A percentile compares a stretch with the other conserved stretches of the same genome.
Evolutionary conservation across 2,329 filamentous ascomycete genomes (phyloP).

Genomic region (Diaporthe destruens): DNA sequence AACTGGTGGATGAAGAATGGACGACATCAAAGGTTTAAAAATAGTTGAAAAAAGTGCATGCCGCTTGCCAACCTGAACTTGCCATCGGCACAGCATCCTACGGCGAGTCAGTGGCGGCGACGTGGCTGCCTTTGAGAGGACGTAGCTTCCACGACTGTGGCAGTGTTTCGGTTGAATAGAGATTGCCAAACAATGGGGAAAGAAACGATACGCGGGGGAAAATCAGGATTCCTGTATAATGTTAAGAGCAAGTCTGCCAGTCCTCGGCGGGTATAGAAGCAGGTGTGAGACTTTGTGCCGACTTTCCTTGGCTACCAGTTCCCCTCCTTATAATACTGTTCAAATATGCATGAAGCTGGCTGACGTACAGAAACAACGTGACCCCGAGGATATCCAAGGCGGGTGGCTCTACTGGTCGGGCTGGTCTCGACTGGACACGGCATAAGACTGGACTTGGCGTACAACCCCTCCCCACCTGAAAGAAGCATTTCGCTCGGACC

Average conservation of each 20-base stretch:
- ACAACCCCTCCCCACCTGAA: slow-evolving; percentile 12
- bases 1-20: background rate
- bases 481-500: slow-evolving; percentile 5
- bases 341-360: background rate
- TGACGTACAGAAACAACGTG: background rate
- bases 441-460: background rate
- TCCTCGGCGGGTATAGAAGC: too few species aligned
- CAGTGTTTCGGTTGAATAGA: background rate
- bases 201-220: too few species aligned
- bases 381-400: too few species aligned
- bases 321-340: background rate
- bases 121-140: background rate
- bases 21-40: background rate
- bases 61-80: too few species aligned
- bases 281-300: background rate
- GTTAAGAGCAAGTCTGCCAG: background rate
- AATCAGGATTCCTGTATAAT: background rate
- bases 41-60: background rate
- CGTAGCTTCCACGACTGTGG: background rate
- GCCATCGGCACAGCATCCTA: background rate
- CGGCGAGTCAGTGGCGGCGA: background rate
- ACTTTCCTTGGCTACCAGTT: background rate
- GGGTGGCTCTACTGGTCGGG: too few species aligned
- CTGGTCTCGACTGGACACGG: too few species aligned
- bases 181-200: background rate